Evolutionary conservation across 257 asterid genomes (phyloP).

Genomic region (Craterostigma plantagineum): DNA sequence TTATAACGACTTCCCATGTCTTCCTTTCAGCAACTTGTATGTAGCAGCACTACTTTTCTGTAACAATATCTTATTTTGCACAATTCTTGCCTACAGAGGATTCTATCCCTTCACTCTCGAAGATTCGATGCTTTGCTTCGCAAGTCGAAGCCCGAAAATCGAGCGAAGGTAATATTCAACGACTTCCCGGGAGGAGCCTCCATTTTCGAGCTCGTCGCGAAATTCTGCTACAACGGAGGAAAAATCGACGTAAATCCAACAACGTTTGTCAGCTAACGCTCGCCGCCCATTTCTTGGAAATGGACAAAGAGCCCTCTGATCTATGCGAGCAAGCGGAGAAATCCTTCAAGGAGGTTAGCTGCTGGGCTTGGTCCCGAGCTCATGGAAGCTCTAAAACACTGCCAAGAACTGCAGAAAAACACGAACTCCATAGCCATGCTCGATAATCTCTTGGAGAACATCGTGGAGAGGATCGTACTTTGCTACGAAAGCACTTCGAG

Average conservation of each 20-base stretch:
- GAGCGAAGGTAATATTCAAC: slow-evolving; percentile 53
- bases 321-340: slow-evolving; percentile 36
- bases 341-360: slow-evolving; percentile 28
- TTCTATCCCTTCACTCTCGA: slow-evolving; percentile 42
- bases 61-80: no score
- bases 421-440: slow-evolving; percentile 22
- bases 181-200: slow-evolving; percentile 86
- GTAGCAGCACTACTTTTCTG: no score
- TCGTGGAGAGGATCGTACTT: slow-evolving; percentile 24
- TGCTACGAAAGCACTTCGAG: slow-evolving; percentile 61
- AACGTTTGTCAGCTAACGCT: slow-evolving; percentile 32
- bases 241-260: slow-evolving; percentile 26
- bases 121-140: slow-evolving; percentile 29
- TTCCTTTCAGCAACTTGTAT: slow-evolving; percentile 10
- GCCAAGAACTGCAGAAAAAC: slow-evolving; percentile 25
- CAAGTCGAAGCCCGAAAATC: slow-evolving; percentile 17
- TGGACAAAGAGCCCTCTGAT: slow-evolving; percentile 26
- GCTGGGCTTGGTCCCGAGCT: slow-evolving; percentile 81
- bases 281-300: slow-evolving; percentile 60
- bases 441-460: slow-evolving; percentile 32
- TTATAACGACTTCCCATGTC: slow-evolving; percentile 28
- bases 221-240: slow-evolving; percentile 57
- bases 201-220: slow-evolving; percentile 50
- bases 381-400: slow-evolving; percentile 34
- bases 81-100: slow-evolving; percentile 32